Evolutionary conservation across 768 basidiomycete genomes (phyloP).

Genomic region (Heimioporus sp.): DNA sequence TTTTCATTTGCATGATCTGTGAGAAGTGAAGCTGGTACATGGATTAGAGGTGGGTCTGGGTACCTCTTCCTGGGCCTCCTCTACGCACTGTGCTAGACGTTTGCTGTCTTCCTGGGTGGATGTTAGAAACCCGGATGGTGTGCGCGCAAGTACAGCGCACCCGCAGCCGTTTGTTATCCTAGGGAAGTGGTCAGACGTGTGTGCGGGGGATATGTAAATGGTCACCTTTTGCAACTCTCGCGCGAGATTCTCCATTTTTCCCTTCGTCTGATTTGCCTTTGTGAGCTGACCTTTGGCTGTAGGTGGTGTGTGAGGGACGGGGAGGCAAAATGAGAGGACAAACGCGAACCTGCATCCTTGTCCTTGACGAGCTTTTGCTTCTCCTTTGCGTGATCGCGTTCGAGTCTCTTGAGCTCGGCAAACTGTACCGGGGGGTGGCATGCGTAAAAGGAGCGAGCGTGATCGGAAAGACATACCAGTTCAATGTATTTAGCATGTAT

Average conservation of each 20-base stretch:
- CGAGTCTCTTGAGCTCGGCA: constrained; percentile 82
- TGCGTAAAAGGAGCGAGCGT: constrained; percentile 17
- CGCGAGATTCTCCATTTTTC: constrained; percentile 87
- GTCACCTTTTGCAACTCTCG: constrained; percentile 85
- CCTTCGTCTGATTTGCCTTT: constrained; percentile 85
- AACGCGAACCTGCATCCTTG: constrained; percentile 73
- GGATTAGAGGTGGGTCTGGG: constrained; percentile 1
- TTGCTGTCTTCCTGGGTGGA: constrained; percentile 76
- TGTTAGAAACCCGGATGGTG: constrained; percentile 19
- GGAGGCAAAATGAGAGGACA: constrained; percentile 2
- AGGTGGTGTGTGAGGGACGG: constrained; percentile 13
- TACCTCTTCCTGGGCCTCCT: constrained; percentile 85
- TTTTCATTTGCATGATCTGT: constrained; percentile 78
- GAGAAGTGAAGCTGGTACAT: constrained; percentile 3
- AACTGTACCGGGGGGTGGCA: constrained; percentile 50
- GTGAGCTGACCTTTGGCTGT: constrained; percentile 81
- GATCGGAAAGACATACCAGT: constrained; percentile 52
- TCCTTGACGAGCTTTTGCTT: constrained; percentile 89
- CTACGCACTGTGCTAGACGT: constrained; percentile 74
- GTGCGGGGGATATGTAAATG: constrained; percentile 4
- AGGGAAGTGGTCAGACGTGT: constrained; percentile 15
- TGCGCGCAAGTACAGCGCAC: constrained; percentile 41
- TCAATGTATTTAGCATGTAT: constrained; percentile 88
- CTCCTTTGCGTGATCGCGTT: constrained; percentile 88
- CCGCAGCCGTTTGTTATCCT: constrained; percentile 90